Conservation (phyloP, 257 asterid genomes). For the Nemophila menziesii region DNA sequence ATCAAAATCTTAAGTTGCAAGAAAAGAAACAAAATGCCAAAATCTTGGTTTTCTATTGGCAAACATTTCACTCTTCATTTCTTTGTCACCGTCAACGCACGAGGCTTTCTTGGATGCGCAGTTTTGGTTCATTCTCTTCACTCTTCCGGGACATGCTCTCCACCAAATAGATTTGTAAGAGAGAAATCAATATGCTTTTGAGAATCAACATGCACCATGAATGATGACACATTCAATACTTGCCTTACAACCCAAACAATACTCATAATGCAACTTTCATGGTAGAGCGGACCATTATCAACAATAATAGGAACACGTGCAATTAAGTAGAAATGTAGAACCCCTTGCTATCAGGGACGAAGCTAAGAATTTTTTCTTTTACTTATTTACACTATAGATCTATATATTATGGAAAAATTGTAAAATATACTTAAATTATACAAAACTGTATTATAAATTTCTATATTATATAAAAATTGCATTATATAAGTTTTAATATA, state of each 20-base stretch:
- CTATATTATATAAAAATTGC: too few relatives aligned
- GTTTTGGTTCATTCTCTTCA: constrained; percentile 5
- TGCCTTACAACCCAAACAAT: constrained; percentile 30
- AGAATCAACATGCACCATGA: constrained; percentile 35
- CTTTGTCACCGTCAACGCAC: not conserved
- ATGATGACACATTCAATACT: constrained; percentile 36
- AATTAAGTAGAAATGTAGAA: too few relatives aligned
- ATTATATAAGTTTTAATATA: too few relatives aligned
- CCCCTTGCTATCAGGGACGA: too few relatives aligned
- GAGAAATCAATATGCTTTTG: constrained; percentile 37
- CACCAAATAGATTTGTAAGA: constrained; percentile 35
- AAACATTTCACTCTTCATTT: not conserved
- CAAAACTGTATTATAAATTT: too few relatives aligned
- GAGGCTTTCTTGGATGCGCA: constrained; percentile 1
- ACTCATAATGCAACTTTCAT: not conserved
- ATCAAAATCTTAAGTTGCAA: not conserved
- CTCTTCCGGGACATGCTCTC: constrained; percentile 27
- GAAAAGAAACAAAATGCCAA: too few relatives aligned
- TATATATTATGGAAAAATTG: too few relatives aligned
- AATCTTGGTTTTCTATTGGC: not conserved
- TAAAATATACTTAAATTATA: too few relatives aligned
- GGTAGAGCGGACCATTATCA: not conserved
- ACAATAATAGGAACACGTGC: not conserved
- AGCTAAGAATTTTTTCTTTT: too few relatives aligned
- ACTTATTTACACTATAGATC: too few relatives aligned